Evolutionary conservation across 139 green algal species (phyloP).

Genomic region (Chlamydomonas sphaeroides): DNA sequence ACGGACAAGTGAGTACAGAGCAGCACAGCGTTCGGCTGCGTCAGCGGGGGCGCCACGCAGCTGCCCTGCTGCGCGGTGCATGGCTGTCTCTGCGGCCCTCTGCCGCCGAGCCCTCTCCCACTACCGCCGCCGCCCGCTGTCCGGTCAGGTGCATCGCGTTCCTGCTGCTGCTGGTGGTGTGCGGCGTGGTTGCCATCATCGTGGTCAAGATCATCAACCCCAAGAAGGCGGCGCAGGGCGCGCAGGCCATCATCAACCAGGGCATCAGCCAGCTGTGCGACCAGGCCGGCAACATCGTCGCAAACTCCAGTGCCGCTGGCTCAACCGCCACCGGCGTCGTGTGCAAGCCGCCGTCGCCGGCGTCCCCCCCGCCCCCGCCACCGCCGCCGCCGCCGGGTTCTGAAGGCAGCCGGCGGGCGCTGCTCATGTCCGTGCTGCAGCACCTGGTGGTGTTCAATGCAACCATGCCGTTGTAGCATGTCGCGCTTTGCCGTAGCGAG

Average conservation of each 20-base stretch:
- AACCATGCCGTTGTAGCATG: neutral
- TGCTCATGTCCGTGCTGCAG: neutral
- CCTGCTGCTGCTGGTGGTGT: conserved; percentile 76
- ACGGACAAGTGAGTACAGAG: conserved; percentile 83
- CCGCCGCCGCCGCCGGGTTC: neutral
- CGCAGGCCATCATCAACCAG: neutral
- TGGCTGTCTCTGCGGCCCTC: neutral
- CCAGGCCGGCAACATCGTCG: too few relatives aligned
- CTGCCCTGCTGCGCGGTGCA: too few relatives aligned
- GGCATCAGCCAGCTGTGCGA: neutral
- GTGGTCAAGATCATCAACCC: conserved; percentile 74
- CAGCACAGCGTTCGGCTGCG: too few relatives aligned
- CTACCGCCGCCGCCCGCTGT: neutral
- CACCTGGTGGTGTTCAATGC: conserved; percentile 25
- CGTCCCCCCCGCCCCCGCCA: neutral
- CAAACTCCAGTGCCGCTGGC: too few relatives aligned
- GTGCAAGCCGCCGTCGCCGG: too few relatives aligned
- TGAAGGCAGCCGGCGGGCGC: too few relatives aligned
- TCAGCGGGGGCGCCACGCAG: neutral
- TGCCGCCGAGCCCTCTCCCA: neutral
- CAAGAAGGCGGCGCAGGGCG: conserved; percentile 41
- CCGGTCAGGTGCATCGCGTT: conserved; percentile 80
- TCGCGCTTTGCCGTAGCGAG: too few relatives aligned
- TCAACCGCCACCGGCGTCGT: too few relatives aligned
- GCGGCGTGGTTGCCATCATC: conserved; percentile 78